phyloP scores from a whole-genome alignment of 768 basidiomycete genomes.

The Suillus bovinus region DNA sequence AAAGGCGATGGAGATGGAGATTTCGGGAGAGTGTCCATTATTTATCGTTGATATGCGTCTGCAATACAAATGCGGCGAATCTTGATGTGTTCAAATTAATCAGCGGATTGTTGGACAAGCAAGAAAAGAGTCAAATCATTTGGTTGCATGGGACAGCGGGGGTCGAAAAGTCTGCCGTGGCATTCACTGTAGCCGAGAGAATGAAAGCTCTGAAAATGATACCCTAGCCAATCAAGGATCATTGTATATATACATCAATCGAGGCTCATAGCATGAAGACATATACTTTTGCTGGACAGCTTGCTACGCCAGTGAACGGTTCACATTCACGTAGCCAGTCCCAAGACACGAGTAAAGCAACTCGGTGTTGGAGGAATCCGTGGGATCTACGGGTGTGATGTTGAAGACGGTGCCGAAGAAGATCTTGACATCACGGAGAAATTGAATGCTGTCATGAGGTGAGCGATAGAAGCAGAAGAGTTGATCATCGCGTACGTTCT shows the following conservation, averaged over 20 bases:
- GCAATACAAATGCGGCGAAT: background rate
- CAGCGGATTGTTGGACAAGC: too few relatives aligned
- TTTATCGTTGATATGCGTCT: conserved; percentile 57
- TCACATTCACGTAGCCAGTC: conserved; percentile 87
- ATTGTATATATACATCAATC: too few relatives aligned
- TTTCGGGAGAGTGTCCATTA: conserved; percentile 74
- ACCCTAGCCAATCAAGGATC: too few relatives aligned
- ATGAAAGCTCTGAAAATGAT: too few relatives aligned
- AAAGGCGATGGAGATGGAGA: conserved; percentile 53
- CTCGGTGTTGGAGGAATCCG: conserved; percentile 53
- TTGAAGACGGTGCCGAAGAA: conserved; percentile 96
- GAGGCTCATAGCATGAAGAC: too few relatives aligned
- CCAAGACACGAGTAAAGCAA: conserved; percentile 90
- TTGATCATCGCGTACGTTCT: conserved; percentile 59
- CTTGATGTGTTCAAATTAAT: background rate
- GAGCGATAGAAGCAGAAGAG: background rate
- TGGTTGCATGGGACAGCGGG: too few relatives aligned
- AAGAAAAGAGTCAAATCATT: too few relatives aligned
- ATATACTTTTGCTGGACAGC: conserved; percentile 2
- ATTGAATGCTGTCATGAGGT: conserved; percentile 70
- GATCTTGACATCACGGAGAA: conserved; percentile 76
- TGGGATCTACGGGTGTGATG: conserved; percentile 61
- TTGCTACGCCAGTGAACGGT: conserved; percentile 65
- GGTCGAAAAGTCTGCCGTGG: too few relatives aligned
- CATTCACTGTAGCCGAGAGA: too few relatives aligned